phyloP scores from a whole-genome alignment of 441 rosid species.

The Raphanus hybrid region DNA sequence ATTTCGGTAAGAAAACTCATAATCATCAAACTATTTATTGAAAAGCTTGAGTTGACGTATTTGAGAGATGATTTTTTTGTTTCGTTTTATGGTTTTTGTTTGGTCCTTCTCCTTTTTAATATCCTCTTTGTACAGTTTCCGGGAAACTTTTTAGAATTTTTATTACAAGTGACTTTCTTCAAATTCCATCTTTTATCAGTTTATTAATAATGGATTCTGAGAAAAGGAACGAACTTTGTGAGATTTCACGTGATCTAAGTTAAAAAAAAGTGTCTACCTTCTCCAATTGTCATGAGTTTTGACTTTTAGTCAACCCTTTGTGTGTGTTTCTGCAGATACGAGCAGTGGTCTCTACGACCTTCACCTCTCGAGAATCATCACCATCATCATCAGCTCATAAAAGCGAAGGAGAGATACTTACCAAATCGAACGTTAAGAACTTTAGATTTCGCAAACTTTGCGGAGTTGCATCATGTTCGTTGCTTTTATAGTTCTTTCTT shows the following conservation, averaged over 20 bases:
- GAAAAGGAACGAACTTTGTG: slow-evolving; percentile 22
- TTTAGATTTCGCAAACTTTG: background rate
- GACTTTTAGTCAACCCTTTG: slow-evolving; percentile 34
- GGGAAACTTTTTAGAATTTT: background rate
- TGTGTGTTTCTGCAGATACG: slow-evolving; percentile 48
- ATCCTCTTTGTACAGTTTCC: background rate
- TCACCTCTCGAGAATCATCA: slow-evolving; percentile 49
- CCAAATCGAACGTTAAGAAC: slow-evolving; percentile 59
- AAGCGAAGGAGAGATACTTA: slow-evolving; percentile 81
- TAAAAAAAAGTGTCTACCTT: background rate
- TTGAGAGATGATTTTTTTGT: background rate
- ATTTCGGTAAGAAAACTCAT: background rate
- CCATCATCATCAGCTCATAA: slow-evolving; percentile 37
- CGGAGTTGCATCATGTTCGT: slow-evolving; percentile 53
- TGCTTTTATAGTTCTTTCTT: background rate
- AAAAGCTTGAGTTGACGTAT: background rate
- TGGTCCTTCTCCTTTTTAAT: slow-evolving; percentile 2
- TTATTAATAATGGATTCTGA: background rate
- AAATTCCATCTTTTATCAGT: background rate
- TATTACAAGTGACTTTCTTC: background rate
- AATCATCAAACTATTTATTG: background rate
- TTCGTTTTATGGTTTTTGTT: background rate
- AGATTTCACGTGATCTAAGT: slow-evolving; percentile 24
- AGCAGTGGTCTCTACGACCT: slow-evolving; percentile 49
- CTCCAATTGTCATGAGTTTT: slow-evolving; percentile 2